A percentile compares a stretch with the other conserved stretches of the same genome.
Conservation (phyloP, 176 grass and related monocot genomes). For the Oryza brachyantha region DNA sequence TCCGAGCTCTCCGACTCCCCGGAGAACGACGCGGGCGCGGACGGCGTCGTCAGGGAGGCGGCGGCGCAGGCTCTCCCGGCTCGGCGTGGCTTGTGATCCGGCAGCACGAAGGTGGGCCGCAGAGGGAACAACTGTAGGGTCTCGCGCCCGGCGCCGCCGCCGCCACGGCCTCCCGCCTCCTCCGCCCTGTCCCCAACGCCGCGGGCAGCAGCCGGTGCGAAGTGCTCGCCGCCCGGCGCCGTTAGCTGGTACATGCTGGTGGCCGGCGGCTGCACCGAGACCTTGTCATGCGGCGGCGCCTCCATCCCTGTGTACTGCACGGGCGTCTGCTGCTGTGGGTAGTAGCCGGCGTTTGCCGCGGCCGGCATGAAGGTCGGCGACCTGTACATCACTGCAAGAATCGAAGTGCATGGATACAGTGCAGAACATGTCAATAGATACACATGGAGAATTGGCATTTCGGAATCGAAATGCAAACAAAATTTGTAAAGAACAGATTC, state of each 20-base stretch:
- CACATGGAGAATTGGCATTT: not conserved
- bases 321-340: slow-evolving; percentile 4
- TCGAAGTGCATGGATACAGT: not conserved
- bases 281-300: not conserved
- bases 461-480: not conserved
- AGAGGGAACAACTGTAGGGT: slow-evolving; percentile 60
- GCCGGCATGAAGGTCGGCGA: slow-evolving; percentile 23
- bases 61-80: not conserved
- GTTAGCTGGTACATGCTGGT: not conserved
- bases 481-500: not conserved
- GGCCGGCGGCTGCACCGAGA: not conserved
- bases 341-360: slow-evolving; percentile 17
- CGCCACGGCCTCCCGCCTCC: not conserved
- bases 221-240: not conserved
- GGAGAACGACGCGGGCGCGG: slow-evolving; percentile 7
- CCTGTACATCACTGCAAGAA: slow-evolving; percentile 37
- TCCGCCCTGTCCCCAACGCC: not conserved
- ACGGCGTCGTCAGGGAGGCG: not conserved
- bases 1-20: not conserved
- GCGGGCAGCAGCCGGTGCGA: not conserved
- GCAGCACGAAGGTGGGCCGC: slow-evolving; percentile 31
- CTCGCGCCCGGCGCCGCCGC: not conserved
- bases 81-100: slow-evolving; percentile 8
- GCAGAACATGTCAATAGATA: not conserved
- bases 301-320: slow-evolving; percentile 14